Evolutionary conservation across 129 eudicot species (phyloP).

Genomic region (Flaveria sonorensis): DNA sequence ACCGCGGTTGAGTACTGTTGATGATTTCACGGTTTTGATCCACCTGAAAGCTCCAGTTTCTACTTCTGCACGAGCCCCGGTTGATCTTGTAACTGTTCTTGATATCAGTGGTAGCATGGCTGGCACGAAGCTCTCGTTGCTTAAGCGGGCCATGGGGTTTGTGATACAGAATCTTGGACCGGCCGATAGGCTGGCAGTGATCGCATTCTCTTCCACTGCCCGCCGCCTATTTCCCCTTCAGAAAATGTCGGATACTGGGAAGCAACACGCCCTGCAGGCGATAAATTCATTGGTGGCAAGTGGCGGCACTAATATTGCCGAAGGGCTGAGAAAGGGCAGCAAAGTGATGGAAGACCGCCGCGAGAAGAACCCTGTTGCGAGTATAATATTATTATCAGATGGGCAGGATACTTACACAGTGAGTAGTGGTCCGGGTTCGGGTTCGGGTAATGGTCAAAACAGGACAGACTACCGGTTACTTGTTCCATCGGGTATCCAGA

Average conservation of each 20-base stretch:
- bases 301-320: constrained; percentile 90
- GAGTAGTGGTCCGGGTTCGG: neutral
- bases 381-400: constrained; percentile 80
- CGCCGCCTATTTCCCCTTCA: constrained; percentile 73
- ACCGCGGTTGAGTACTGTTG: constrained; percentile 29
- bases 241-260: constrained; percentile 72
- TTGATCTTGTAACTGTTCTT: constrained; percentile 86
- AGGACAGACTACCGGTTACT: constrained; percentile 41
- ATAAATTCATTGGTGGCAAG: constrained; percentile 69
- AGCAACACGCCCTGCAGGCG: constrained; percentile 63
- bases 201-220: constrained; percentile 83
- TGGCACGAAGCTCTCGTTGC: constrained; percentile 77
- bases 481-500: constrained; percentile 50
- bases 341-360: constrained; percentile 76
- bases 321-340: constrained; percentile 71
- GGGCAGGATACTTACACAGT: constrained; percentile 80
- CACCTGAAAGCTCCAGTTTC: constrained; percentile 72
- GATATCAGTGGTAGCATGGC: constrained; percentile 95
- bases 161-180: constrained; percentile 90
- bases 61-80: constrained; percentile 62
- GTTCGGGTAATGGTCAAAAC: constrained; percentile 25
- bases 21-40: constrained; percentile 56
- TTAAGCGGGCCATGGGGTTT: constrained; percentile 90
- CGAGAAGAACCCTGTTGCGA: constrained; percentile 72
- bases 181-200: constrained; percentile 64